These are phyloP conservation scores for Aureobasidium sp. DNA, from an alignment of 2,329 filamentous ascomycete genomes.

Conservation along the genomic window DNA sequence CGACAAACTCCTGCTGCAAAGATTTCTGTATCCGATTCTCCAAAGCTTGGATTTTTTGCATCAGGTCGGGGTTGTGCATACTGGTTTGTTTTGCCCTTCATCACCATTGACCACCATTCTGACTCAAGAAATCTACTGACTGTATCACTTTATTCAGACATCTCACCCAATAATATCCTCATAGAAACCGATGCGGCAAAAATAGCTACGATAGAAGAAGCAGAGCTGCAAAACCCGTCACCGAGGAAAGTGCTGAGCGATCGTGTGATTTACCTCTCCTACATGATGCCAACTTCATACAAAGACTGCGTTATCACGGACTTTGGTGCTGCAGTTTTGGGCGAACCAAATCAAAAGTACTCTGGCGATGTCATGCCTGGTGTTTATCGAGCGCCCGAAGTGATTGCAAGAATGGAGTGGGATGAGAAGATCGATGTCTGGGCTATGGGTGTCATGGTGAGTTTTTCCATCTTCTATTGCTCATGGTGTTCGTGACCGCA, in stretches of 20 bases:
- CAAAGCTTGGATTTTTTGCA: slow-evolving; percentile 22
- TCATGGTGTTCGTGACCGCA: not conserved
- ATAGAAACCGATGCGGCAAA: slow-evolving; percentile 14
- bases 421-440: slow-evolving; percentile 30
- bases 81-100: slow-evolving; percentile 22
- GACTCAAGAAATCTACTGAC: too few species aligned
- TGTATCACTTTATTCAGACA: slow-evolving; percentile 18
- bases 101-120: too few species aligned
- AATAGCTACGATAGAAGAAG: not conserved
- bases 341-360: slow-evolving; percentile 18
- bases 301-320: slow-evolving; percentile 25
- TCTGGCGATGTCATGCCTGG: slow-evolving; percentile 26
- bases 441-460: slow-evolving; percentile 30
- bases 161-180: slow-evolving; percentile 25
- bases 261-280: slow-evolving; percentile 23
- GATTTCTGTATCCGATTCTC: slow-evolving; percentile 16
- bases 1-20: slow-evolving; percentile 18
- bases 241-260: slow-evolving; percentile 24
- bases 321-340: slow-evolving; percentile 30
- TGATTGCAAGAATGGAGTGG: slow-evolving; percentile 30
- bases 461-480: not conserved
- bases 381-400: slow-evolving; percentile 31
- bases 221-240: not conserved
- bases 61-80: slow-evolving; percentile 21
- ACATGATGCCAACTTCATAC: slow-evolving; percentile 19